Conservation (phyloP, 495 filamentous ascomycete genomes). For the Cercophora scortea region DNA sequence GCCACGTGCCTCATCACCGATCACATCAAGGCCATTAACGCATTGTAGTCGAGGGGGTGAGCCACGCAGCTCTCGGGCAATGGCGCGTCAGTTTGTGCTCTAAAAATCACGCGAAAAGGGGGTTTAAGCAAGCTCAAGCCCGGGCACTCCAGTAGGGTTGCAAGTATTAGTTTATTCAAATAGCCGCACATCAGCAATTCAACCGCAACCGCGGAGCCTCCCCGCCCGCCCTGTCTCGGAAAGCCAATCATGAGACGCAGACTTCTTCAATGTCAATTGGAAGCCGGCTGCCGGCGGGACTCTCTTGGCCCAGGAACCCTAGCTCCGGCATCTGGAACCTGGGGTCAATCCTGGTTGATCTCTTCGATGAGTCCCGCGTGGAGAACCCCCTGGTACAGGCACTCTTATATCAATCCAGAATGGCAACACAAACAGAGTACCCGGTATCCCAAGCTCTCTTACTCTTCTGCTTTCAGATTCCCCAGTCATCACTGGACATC, state of each 20-base stretch:
- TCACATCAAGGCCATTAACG: conserved; percentile 44
- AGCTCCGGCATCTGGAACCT: background rate
- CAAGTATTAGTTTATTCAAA: background rate
- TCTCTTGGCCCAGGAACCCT: background rate
- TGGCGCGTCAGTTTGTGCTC: too few relatives aligned
- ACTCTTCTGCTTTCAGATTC: too few relatives aligned
- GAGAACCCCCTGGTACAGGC: too few relatives aligned
- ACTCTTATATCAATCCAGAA: too few relatives aligned
- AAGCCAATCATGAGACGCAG: conserved; percentile 5
- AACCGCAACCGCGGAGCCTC: conserved; percentile 15
- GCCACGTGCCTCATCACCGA: conserved; percentile 51
- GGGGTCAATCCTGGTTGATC: background rate
- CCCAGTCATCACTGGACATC: too few relatives aligned
- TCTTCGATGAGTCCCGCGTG: too few relatives aligned
- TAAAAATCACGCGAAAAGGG: too few relatives aligned
- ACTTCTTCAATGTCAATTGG: background rate
- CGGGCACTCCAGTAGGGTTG: too few relatives aligned
- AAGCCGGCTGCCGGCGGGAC: too few relatives aligned
- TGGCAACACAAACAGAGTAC: too few relatives aligned
- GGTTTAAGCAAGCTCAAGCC: too few relatives aligned
- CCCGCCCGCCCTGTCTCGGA: conserved; percentile 8
- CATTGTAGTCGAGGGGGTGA: background rate
- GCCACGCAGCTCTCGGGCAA: background rate
- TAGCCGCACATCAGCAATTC: conserved; percentile 3
- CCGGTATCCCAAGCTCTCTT: too few relatives aligned